Percentiles rank a stretch among this genome's conserved stretches.
Evolutionary conservation across 2,329 filamentous ascomycete genomes (phyloP).

Genomic region (Chaetothyriales sp.): DNA sequence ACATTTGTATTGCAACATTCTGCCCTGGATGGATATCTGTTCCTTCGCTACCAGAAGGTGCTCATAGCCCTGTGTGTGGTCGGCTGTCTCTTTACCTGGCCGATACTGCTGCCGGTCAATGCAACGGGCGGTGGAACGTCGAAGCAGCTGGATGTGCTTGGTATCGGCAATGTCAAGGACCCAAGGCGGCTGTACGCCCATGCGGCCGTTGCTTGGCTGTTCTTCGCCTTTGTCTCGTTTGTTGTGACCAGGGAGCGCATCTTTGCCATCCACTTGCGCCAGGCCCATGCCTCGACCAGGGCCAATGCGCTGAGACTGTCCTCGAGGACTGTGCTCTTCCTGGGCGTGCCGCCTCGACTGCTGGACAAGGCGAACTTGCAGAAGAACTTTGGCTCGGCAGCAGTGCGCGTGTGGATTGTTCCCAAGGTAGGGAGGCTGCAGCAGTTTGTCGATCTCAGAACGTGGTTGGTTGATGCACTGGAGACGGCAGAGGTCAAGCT

Average conservation of each 20-base stretch:
- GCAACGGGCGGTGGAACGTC: conserved; percentile 58
- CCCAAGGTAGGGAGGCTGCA: conserved; percentile 63
- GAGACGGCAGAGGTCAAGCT: conserved; percentile 82
- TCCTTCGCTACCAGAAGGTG: conserved; percentile 73
- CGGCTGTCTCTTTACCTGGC: conserved; percentile 73
- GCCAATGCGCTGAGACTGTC: conserved; percentile 71
- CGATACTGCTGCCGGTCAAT: conserved; percentile 78
- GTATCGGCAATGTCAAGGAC: conserved; percentile 58
- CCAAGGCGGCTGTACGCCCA: conserved; percentile 63
- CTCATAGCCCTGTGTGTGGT: conserved; percentile 63
- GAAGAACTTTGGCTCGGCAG: conserved; percentile 59
- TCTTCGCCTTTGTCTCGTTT: conserved; percentile 73
- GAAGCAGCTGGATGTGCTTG: conserved; percentile 60
- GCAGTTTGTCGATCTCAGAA: conserved; percentile 63
- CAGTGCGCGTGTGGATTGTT: conserved; percentile 68
- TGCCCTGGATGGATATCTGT: conserved; percentile 82
- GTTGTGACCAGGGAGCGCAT: conserved; percentile 75
- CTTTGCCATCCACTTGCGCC: conserved; percentile 78
- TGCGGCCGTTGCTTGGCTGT: conserved; percentile 59
- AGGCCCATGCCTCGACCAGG: conserved; percentile 78
- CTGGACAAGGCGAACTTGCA: conserved; percentile 59
- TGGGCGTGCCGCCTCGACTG: conserved; percentile 64
- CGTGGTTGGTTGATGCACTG: conserved; percentile 60
- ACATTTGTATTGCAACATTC: conserved; percentile 77
- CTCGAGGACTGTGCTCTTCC: conserved; percentile 74